phyloP scores from a whole-genome alignment of 164 flowering plant species.

The grape (Vitis vinifera) region DNA sequence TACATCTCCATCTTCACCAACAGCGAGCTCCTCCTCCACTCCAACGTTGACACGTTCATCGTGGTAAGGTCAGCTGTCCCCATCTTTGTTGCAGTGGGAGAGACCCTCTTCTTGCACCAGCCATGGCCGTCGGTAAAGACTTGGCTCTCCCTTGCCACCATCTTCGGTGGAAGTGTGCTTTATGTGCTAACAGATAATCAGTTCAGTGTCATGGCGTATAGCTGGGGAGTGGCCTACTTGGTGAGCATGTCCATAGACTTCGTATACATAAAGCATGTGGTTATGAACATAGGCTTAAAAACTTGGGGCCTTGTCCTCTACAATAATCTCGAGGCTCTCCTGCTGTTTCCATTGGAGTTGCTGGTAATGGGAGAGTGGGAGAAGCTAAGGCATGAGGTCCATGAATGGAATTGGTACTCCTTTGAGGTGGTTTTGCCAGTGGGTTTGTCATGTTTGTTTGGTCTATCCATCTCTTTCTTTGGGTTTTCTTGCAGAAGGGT shows the following conservation, averaged over 20 bases:
- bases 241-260: constrained; percentile 93
- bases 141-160: constrained; percentile 78
- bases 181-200: constrained; percentile 89
- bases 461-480: constrained; percentile 88
- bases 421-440: constrained; percentile 78
- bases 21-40: constrained; percentile 92
- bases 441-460: constrained; percentile 83
- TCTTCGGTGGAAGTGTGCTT: constrained; percentile 86
- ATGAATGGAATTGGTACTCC: constrained; percentile 80
- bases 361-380: constrained; percentile 90
- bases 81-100: constrained; percentile 91
- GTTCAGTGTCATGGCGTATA: constrained; percentile 76
- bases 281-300: constrained; percentile 89
- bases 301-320: constrained; percentile 98
- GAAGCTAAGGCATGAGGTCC: constrained; percentile 81
- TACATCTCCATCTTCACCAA: constrained; percentile 94
- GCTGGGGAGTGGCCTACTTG: constrained; percentile 90
- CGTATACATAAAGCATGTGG: constrained; percentile 95
- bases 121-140: constrained; percentile 92
- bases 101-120: constrained; percentile 79
- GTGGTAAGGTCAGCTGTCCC: constrained; percentile 91
- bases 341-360: constrained; percentile 83
- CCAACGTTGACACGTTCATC: constrained; percentile 91
- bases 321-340: constrained; percentile 91
- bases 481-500: constrained; percentile 95